Conservation (phyloP, 2,329 filamentous ascomycete genomes). For the Penicillium paneum region DNA sequence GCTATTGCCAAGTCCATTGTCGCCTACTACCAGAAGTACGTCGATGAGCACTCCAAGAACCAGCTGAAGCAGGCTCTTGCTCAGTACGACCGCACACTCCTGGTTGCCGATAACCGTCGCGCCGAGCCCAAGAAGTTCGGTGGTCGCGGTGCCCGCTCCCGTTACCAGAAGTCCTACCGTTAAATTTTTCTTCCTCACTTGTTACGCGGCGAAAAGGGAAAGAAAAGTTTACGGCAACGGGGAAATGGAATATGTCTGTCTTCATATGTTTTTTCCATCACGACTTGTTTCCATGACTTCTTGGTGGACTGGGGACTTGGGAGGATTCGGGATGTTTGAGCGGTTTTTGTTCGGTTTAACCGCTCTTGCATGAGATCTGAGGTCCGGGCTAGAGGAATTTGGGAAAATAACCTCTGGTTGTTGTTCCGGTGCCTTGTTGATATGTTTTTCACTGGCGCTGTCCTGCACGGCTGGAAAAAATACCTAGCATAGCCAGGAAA, state of each 20-base stretch:
- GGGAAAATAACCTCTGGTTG: constrained; percentile 18
- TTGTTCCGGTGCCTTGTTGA: constrained; percentile 24
- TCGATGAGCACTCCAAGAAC: constrained; percentile 99
- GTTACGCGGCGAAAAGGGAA: constrained; percentile 50
- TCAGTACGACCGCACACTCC: constrained; percentile 92
- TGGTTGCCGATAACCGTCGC: constrained; percentile 98
- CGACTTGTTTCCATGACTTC: constrained; percentile 27
- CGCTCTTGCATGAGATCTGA: constrained; percentile 18
- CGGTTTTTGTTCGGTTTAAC: constrained; percentile 16
- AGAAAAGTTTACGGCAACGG: constrained; percentile 44
- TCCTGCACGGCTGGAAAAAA: constrained; percentile 28
- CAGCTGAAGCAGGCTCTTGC: constrained; percentile 95
- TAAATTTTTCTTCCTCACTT: constrained; percentile 52
- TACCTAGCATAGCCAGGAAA: constrained; percentile 34
- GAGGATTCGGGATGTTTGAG: constrained; percentile 23
- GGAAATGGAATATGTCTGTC: constrained; percentile 22
- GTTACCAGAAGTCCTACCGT: constrained; percentile 99
- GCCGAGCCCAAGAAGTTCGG: constrained; percentile 96
- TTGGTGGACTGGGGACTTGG: constrained; percentile 24
- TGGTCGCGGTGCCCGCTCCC: constrained; percentile 83
- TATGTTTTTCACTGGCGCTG: constrained; percentile 28
- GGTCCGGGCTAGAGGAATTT: constrained; percentile 20
- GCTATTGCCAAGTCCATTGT: constrained; percentile 97
- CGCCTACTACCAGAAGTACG: constrained; percentile 99
- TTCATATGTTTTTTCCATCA: constrained; percentile 19